Conservation (phyloP, 2,329 filamentous ascomycete genomes). For the Tolypocladium tundrense region DNA sequence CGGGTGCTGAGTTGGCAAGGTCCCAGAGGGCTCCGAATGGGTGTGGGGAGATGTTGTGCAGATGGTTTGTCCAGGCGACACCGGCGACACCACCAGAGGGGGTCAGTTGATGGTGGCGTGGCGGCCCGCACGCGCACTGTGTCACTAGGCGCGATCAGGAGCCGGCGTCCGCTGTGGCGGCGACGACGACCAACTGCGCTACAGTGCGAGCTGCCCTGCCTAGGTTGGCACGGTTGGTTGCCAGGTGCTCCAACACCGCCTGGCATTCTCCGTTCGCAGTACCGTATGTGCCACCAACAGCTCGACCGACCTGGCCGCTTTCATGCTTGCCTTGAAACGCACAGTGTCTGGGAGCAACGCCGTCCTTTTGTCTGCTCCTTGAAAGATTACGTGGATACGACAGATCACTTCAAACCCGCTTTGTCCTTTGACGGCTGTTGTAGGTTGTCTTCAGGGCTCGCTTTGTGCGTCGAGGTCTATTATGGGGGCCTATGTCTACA, state of each 20-base stretch:
- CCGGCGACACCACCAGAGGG: neutral
- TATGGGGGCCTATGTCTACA: neutral
- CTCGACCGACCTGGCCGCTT: neutral
- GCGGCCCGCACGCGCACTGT: neutral
- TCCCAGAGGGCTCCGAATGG: neutral
- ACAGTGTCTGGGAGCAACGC: neutral
- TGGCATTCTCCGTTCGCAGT: neutral
- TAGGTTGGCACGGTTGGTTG: too few relatives aligned
- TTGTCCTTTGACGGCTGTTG: neutral
- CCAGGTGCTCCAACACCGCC: neutral
- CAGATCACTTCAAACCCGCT: neutral
- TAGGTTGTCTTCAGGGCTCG: neutral
- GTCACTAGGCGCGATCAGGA: neutral
- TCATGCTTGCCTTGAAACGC: neutral
- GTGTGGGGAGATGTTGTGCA: neutral
- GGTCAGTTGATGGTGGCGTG: neutral
- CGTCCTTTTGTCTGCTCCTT: neutral
- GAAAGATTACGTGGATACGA: neutral
- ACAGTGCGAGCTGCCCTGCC: neutral
- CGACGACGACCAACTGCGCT: neutral
- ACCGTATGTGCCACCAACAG: neutral
- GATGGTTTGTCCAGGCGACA: neutral
- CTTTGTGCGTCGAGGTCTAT: neutral
- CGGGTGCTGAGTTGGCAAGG: conserved; percentile 1
- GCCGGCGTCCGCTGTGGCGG: neutral